Conservation (phyloP, 2,329 filamentous ascomycete genomes). For the Arthrobotrys pseudoclavata region DNA sequence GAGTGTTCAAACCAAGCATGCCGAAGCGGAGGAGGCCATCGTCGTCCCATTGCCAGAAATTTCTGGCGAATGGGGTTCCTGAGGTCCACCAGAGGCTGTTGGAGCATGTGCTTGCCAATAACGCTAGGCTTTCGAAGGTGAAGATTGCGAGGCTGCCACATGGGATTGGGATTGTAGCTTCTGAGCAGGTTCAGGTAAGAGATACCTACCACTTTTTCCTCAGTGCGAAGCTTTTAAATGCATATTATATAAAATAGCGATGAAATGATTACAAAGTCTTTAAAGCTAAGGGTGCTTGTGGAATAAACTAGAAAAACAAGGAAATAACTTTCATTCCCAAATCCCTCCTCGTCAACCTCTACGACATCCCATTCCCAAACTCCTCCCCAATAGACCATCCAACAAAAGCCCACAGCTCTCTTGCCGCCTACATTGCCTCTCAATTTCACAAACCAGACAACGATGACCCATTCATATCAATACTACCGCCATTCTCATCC, state of each 20-base stretch:
- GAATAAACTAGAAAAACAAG: conserved; percentile 33
- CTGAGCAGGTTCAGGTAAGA: conserved; percentile 35
- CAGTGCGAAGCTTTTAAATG: too few relatives aligned
- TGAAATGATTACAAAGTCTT: not conserved
- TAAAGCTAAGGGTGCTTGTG: not conserved
- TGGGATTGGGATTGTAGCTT: conserved; percentile 48
- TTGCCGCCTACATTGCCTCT: conserved; percentile 50
- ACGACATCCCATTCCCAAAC: conserved; percentile 45
- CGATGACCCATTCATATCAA: conserved; percentile 31
- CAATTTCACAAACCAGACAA: not conserved
- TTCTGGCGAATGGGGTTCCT: conserved; percentile 32
- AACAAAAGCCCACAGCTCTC: conserved; percentile 44
- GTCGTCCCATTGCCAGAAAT: conserved; percentile 10
- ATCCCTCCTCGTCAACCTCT: conserved; percentile 45
- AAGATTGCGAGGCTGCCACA: conserved; percentile 45
- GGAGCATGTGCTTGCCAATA: conserved; percentile 45
- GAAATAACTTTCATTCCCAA: conserved; percentile 54
- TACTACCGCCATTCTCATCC: conserved; percentile 27
- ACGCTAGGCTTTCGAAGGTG: conserved; percentile 46
- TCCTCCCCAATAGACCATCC: conserved; percentile 48
- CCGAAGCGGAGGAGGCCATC: conserved; percentile 40
- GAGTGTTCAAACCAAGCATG: conserved; percentile 22
- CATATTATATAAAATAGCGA: too few relatives aligned
- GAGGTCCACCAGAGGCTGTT: conserved; percentile 29
- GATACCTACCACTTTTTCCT: not conserved